These are phyloP conservation scores for Lotmaria passim DNA, from an alignment of 208 protist species.

Conservation along the genomic window DNA sequence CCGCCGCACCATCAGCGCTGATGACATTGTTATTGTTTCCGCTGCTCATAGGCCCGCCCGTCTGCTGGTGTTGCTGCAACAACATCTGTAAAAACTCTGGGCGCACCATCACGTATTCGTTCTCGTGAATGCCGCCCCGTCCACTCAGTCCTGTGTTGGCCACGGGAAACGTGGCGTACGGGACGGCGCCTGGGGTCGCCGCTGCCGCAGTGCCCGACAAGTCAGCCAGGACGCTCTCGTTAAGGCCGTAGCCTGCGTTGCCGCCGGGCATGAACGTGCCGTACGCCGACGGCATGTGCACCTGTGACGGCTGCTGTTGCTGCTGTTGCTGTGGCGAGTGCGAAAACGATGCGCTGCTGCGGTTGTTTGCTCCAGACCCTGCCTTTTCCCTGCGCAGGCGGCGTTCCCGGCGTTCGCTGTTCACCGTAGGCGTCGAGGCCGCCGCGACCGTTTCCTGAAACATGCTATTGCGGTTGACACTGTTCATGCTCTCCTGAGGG, in stretches of 20 bases:
- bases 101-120: slow-evolving; percentile 20
- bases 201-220: too few species aligned
- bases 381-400: not conserved
- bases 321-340: not conserved
- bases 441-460: not conserved
- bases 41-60: slow-evolving; percentile 3
- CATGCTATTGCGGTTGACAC: too few species aligned
- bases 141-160: not conserved
- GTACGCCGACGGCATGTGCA: not conserved
- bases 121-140: slow-evolving; percentile 8
- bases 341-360: not conserved
- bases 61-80: slow-evolving; percentile 36
- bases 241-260: not conserved
- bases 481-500: not conserved
- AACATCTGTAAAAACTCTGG: slow-evolving; percentile 32
- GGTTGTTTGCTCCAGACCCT: not conserved
- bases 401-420: not conserved
- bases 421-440: too few species aligned
- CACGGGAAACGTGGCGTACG: not conserved
- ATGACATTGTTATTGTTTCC: not conserved
- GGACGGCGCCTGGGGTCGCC: too few species aligned
- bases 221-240: not conserved
- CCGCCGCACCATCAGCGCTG: not conserved
- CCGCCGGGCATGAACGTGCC: not conserved
- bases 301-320: not conserved